Evolutionary conservation across 208 protist species (phyloP), one percentile per base, ranked within the genome.

Genomic region (Plasmodiophora brassicae): DNA sequence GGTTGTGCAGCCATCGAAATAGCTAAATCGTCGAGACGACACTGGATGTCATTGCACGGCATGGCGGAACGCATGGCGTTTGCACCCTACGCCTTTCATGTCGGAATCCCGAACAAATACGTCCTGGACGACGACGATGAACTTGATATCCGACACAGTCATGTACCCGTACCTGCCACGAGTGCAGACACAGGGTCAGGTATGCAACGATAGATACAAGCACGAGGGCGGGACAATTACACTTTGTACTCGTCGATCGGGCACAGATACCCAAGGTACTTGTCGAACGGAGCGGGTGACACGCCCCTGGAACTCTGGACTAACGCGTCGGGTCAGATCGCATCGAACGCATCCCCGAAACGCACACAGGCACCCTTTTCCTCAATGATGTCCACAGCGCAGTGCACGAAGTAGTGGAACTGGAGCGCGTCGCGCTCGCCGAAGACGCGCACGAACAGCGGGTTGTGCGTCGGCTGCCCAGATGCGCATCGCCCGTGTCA

Each of bases 161-260:
- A 78, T 78, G 41, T 78, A 78, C 14, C 65, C 65, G 41, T 78
- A 78, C 5, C 65, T 78, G n/a, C 65, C 32, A 78, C n/a, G n/a
- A n/a, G n/a, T n/a, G n/a, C n/a, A n/a, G n/a, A n/a, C n/a, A 78
- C 32, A n/a, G 65, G 5, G 41, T 5, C 5, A 78, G 65, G 41
- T 38, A 78, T 78, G 32, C 65, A 36, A 36, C 32, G 41, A 78
- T 44, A 44, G 32, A 78, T 36, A 32, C 5, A 78, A 5, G n/a
- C 41, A 14, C 20, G 41, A 5, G 32, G n/a, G n/a, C 5, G 5
- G 41, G 41, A 5, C n/a, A 57, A n/a, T 78, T 5, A 78, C 65
- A 78, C 65, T 78, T 78, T 78, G 41, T 78, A 78, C n/a, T 78
- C 65, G n/a, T 78, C 65, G 65, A 78, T 78, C 10, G n/a, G 65